A percentile compares a stretch with the other conserved stretches of the same genome.
Conservation (phyloP, 768 basidiomycete genomes). For the Lactarius deliciosus region DNA sequence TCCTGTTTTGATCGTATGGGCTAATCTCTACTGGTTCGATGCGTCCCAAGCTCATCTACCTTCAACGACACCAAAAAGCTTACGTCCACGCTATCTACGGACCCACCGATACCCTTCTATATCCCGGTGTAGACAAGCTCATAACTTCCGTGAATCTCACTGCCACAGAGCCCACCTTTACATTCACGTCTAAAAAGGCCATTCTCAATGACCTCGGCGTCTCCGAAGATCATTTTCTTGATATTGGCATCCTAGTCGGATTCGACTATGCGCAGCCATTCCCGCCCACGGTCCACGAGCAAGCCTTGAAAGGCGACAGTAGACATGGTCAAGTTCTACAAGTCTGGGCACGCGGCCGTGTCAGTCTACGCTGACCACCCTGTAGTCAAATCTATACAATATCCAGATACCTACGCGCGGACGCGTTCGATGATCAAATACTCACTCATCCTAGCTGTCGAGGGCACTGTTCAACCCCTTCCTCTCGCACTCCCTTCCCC, state of each 20-base stretch:
- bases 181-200: slow-evolving; percentile 76
- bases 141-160: slow-evolving; percentile 85
- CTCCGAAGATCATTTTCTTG: slow-evolving; percentile 89
- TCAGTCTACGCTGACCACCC: slow-evolving; percentile 77
- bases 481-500: slow-evolving; percentile 64
- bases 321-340: slow-evolving; percentile 92
- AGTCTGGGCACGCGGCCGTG: slow-evolving; percentile 81
- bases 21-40: slow-evolving; percentile 10
- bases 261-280: slow-evolving; percentile 80
- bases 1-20: background rate
- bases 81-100: slow-evolving; percentile 96
- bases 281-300: slow-evolving; percentile 79
- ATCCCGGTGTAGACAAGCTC: slow-evolving; percentile 83
- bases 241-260: slow-evolving; percentile 89
- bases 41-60: slow-evolving; percentile 76
- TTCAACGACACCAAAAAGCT: slow-evolving; percentile 87
- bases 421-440: slow-evolving; percentile 91
- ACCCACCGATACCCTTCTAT: slow-evolving; percentile 86
- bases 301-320: slow-evolving; percentile 81
- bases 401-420: slow-evolving; percentile 83
- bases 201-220: slow-evolving; percentile 68
- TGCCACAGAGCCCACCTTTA: slow-evolving; percentile 67
- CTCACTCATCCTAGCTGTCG: slow-evolving; percentile 85
- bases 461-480: slow-evolving; percentile 78
- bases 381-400: slow-evolving; percentile 74